These are phyloP conservation scores for Taphrina sp. DNA, from an alignment of 1,139 yeast species.

Conservation along the genomic window DNA sequence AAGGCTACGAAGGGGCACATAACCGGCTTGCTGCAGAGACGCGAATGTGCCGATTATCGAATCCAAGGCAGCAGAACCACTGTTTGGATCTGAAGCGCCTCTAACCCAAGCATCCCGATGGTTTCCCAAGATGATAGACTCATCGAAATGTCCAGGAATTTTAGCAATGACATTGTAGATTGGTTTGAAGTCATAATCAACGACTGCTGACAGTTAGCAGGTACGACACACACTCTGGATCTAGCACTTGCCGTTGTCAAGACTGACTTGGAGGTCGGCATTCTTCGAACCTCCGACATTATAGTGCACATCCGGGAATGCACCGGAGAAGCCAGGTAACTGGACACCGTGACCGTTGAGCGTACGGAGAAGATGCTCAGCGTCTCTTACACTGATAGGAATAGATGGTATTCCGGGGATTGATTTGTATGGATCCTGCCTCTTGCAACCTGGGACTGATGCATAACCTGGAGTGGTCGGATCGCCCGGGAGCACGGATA, in stretches of 20 bases:
- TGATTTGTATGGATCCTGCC: constrained; percentile 51
- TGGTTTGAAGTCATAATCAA: constrained; percentile 24
- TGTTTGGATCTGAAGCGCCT: constrained; percentile 70
- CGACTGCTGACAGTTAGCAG: background rate
- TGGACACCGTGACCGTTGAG: constrained; percentile 57
- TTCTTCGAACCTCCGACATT: constrained; percentile 61
- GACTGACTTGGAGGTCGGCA: constrained; percentile 47
- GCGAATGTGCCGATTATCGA: constrained; percentile 60
- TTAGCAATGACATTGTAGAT: constrained; percentile 60
- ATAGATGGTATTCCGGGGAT: constrained; percentile 64
- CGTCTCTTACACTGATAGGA: constrained; percentile 61
- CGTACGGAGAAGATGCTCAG: constrained; percentile 54
- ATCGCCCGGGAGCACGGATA: constrained; percentile 79
- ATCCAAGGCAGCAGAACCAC: constrained; percentile 60
- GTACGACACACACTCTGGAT: background rate
- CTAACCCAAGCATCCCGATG: constrained; percentile 75
- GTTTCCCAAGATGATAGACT: constrained; percentile 61
- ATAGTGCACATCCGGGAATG: constrained; percentile 52
- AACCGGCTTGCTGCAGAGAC: constrained; percentile 53
- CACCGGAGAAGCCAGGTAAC: constrained; percentile 52
- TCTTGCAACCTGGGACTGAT: constrained; percentile 55
- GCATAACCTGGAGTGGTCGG: constrained; percentile 87
- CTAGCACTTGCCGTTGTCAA: constrained; percentile 48
- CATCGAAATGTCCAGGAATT: constrained; percentile 55
- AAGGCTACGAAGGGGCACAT: constrained; percentile 64